Evolutionary conservation across 148 eudicot species (phyloP).

Genomic region (Rhododendron henanense): DNA sequence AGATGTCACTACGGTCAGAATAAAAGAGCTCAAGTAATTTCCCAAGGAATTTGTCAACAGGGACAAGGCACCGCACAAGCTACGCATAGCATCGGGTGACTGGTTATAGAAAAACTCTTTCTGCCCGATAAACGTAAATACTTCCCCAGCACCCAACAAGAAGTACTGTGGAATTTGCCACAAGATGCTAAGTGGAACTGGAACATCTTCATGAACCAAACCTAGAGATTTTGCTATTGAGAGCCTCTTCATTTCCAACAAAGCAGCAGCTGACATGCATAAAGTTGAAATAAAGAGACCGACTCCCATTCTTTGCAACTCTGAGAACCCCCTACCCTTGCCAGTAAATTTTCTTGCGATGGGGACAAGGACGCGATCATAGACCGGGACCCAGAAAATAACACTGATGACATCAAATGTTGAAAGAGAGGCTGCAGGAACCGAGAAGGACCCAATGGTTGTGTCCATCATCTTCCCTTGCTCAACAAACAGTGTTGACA

Average conservation of each 20-base stretch:
- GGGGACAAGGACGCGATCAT: conserved; percentile 38
- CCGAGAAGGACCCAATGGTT: conserved; percentile 34
- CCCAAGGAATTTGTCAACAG: conserved; percentile 41
- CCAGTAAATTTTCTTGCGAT: conserved; percentile 37
- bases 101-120: conserved; percentile 56
- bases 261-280: conserved; percentile 47
- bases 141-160: conserved; percentile 48
- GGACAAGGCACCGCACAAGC: conserved; percentile 43
- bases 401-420: conserved; percentile 40
- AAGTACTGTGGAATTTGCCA: conserved; percentile 54
- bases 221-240: conserved; percentile 30
- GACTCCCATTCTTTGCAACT: conserved; percentile 53
- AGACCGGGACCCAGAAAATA: conserved; percentile 48
- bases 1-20: conserved; percentile 37
- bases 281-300: conserved; percentile 42
- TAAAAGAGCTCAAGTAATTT: conserved; percentile 54
- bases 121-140: conserved; percentile 47
- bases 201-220: conserved; percentile 30
- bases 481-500: conserved; percentile 48
- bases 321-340: conserved; percentile 40
- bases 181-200: conserved; percentile 36
- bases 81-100: conserved; percentile 56
- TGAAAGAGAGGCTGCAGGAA: conserved; percentile 44
- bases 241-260: conserved; percentile 46
- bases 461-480: conserved; percentile 53